Evolutionary conservation across 2,329 filamentous ascomycete species (phyloP).

Genomic region (Pleoardoris graminearum): DNA sequence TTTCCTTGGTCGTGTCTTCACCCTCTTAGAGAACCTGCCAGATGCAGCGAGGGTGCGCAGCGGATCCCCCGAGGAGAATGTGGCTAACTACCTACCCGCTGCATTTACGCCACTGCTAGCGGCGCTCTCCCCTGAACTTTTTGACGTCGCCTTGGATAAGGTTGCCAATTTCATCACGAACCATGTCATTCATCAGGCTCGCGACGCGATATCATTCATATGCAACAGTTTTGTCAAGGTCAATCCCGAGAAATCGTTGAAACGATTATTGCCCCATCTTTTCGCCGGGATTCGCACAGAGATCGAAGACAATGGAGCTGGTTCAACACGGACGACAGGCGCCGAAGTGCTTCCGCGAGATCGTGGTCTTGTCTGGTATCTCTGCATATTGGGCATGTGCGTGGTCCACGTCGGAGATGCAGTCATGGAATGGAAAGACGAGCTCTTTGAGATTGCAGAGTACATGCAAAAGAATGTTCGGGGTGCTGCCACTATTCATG

Average conservation of each 20-base stretch:
- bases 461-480: slow-evolving; percentile 98
- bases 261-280: slow-evolving; percentile 86
- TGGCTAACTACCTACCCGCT: slow-evolving; percentile 92
- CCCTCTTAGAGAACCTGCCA: slow-evolving; percentile 89
- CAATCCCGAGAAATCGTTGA: slow-evolving; percentile 89
- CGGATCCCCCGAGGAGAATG: slow-evolving; percentile 92
- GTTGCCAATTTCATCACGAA: slow-evolving; percentile 87
- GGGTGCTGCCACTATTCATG: slow-evolving; percentile 90
- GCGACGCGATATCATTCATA: slow-evolving; percentile 98
- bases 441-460: slow-evolving; percentile 85
- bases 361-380: slow-evolving; percentile 91
- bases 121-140: slow-evolving; percentile 88
- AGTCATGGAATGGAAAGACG: slow-evolving; percentile 83
- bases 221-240: slow-evolving; percentile 96
- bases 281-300: slow-evolving; percentile 92
- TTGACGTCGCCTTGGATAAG: slow-evolving; percentile 89
- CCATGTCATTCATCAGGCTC: slow-evolving; percentile 94
- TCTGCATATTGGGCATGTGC: slow-evolving; percentile 97
- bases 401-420: slow-evolving; percentile 93
- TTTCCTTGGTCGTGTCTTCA: slow-evolving; percentile 92
- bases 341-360: slow-evolving; percentile 92
- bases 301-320: slow-evolving; percentile 95
- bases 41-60: slow-evolving; percentile 86
- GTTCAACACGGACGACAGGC: slow-evolving; percentile 90
- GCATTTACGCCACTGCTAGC: slow-evolving; percentile 89